Evolutionary conservation across 1,284 basidiomycete species (phyloP).

Genomic region (Lentinula novae-zelandiae): DNA sequence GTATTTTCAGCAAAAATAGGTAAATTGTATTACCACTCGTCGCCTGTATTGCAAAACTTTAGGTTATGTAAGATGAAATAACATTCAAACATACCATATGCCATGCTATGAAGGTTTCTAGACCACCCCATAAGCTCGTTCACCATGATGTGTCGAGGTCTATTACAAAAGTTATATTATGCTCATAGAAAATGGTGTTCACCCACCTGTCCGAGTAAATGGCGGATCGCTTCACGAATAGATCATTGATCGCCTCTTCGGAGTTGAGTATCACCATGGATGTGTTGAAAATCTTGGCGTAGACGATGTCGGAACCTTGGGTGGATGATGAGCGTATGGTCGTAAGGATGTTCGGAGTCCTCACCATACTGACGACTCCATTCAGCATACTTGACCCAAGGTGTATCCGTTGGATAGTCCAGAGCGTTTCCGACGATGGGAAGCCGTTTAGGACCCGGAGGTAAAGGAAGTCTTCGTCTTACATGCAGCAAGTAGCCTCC

Average conservation of each 20-base stretch:
- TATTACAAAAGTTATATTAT: background rate
- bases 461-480: background rate
- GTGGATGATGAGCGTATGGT: background rate
- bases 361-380: conserved; percentile 5
- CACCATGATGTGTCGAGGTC: conserved; percentile 7
- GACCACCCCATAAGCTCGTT: conserved; percentile 11
- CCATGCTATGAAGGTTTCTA: background rate
- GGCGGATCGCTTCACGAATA: conserved; percentile 10
- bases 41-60: background rate
- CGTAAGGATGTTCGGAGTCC: background rate
- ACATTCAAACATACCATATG: background rate
- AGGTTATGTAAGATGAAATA: background rate
- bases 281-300: conserved; percentile 7
- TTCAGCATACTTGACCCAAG: conserved; percentile 5
- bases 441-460: conserved; percentile 5
- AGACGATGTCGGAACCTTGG: conserved; percentile 7
- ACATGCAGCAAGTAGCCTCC: background rate
- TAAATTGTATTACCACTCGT: background rate
- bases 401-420: background rate
- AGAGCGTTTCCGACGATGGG: conserved; percentile 5
- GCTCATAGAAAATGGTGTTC: background rate
- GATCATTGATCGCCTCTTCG: conserved; percentile 9
- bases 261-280: conserved; percentile 13
- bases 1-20: background rate
- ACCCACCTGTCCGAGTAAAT: conserved; percentile 11